These are phyloP conservation scores for Vanrija humicola DNA, from an alignment of 1,284 basidiomycete genomes.

Conservation along the genomic window DNA sequence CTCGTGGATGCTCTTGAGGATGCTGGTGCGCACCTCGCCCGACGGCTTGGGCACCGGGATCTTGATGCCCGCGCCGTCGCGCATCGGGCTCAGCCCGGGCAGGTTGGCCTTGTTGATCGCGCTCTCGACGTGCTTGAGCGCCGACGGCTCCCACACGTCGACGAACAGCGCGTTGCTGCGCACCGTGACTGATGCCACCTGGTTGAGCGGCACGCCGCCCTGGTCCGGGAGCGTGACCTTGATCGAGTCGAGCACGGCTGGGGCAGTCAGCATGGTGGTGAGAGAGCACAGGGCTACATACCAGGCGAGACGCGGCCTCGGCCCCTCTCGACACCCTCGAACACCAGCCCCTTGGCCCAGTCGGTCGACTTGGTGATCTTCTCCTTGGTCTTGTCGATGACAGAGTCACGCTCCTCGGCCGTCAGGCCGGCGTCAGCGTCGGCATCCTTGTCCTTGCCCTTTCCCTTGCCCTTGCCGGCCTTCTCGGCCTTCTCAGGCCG, in stretches of 20 bases:
- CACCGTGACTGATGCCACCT: conserved; percentile 43
- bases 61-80: conserved; percentile 29
- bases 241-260: conserved; percentile 45
- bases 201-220: conserved; percentile 32
- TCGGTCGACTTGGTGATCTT: conserved; percentile 36
- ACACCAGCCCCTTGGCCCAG: conserved; percentile 40
- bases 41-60: conserved; percentile 45
- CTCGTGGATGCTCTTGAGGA: conserved; percentile 30
- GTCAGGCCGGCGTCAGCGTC: conserved; percentile 11
- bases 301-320: conserved; percentile 44
- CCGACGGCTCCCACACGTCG: conserved; percentile 42
- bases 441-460: conserved; percentile 21
- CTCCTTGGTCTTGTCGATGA: conserved; percentile 3
- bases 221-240: conserved; percentile 34
- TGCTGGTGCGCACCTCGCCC: conserved; percentile 35
- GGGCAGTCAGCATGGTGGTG: neutral
- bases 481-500: conserved; percentile 4
- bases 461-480: conserved; percentile 12
- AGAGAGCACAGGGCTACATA: conserved; percentile 15
- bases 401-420: conserved; percentile 2
- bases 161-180: conserved; percentile 36
- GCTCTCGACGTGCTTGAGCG: conserved; percentile 42
- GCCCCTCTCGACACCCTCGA: conserved; percentile 45
- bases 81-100: conserved; percentile 44
- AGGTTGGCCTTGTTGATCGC: conserved; percentile 47